A percentile compares a stretch with the other conserved stretches of the same genome.
Evolutionary conservation across 768 basidiomycete genomes (phyloP).

Genomic region (Lactarius psammicola): DNA sequence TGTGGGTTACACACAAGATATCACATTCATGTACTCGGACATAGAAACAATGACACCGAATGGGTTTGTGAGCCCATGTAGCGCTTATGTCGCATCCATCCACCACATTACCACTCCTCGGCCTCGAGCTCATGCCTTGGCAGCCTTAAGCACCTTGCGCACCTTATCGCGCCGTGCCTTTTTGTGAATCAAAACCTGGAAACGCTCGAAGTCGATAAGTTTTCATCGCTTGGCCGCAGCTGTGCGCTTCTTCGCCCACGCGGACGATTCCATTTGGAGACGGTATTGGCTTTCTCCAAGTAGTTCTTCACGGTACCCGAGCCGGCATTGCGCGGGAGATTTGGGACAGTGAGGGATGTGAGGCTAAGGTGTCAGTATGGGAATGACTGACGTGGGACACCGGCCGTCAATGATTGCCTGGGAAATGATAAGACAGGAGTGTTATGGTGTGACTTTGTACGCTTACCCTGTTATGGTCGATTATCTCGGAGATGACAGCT

Average conservation of each 20-base stretch:
- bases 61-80: not conserved
- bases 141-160: slow-evolving; percentile 64
- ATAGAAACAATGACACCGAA: slow-evolving; percentile 8
- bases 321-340: too few relatives aligned
- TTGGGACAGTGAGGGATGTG: too few relatives aligned
- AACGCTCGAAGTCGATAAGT: slow-evolving; percentile 89
- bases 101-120: not conserved
- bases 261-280: too few relatives aligned
- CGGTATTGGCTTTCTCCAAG: too few relatives aligned
- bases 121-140: slow-evolving; percentile 43
- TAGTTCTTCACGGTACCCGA: too few relatives aligned
- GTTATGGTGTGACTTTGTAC: too few relatives aligned
- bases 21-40: slow-evolving; percentile 14
- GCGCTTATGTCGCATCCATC: not conserved
- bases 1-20: not conserved
- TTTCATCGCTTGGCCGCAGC: slow-evolving; percentile 70
- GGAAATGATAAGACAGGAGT: too few relatives aligned
- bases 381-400: too few relatives aligned
- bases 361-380: too few relatives aligned
- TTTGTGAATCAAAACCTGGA: slow-evolving; percentile 85
- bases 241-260: slow-evolving; percentile 78
- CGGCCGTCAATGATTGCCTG: too few relatives aligned
- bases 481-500: too few relatives aligned
- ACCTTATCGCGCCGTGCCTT: slow-evolving; percentile 79
- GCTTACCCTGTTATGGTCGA: too few relatives aligned